Conservation (phyloP, 83 land plant species). For the Picea engelmannii region DNA sequence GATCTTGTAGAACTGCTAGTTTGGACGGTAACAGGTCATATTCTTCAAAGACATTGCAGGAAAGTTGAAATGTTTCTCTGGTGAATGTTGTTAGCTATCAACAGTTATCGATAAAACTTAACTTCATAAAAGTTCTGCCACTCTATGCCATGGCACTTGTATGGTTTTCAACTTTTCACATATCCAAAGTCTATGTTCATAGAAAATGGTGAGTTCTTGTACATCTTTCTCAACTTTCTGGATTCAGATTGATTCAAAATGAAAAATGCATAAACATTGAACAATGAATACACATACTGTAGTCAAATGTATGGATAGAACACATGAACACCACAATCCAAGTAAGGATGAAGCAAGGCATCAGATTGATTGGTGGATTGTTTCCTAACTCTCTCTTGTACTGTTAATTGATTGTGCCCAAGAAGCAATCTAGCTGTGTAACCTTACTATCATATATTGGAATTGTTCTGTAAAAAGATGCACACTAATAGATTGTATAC, state of each 20-base stretch:
- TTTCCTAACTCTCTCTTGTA: too few relatives aligned
- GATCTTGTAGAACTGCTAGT: too few relatives aligned
- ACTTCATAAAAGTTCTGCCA: not conserved
- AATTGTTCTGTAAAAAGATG: not conserved
- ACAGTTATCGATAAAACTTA: not conserved
- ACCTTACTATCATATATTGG: not conserved
- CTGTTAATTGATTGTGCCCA: not conserved
- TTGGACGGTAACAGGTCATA: not conserved
- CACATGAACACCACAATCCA: too few relatives aligned
- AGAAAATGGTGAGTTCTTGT: not conserved
- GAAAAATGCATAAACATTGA: too few relatives aligned
- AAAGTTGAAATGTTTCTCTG: not conserved
- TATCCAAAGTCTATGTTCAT: not conserved
- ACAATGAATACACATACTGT: too few relatives aligned
- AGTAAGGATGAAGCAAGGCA: too few relatives aligned
- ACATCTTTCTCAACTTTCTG: not conserved
- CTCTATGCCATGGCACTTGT: not conserved
- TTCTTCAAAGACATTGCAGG: too few relatives aligned
- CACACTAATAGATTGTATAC: not conserved
- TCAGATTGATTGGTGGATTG: too few relatives aligned
- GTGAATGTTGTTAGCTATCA: not conserved
- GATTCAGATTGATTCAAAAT: not conserved
- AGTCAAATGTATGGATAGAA: too few relatives aligned
- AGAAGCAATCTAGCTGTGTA: not conserved
- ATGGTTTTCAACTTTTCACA: not conserved